Evolutionary conservation across 805 yeast species (phyloP), one percentile per base, ranked within the genome.

Genomic region (Blastobotrys chiropterorum): DNA sequence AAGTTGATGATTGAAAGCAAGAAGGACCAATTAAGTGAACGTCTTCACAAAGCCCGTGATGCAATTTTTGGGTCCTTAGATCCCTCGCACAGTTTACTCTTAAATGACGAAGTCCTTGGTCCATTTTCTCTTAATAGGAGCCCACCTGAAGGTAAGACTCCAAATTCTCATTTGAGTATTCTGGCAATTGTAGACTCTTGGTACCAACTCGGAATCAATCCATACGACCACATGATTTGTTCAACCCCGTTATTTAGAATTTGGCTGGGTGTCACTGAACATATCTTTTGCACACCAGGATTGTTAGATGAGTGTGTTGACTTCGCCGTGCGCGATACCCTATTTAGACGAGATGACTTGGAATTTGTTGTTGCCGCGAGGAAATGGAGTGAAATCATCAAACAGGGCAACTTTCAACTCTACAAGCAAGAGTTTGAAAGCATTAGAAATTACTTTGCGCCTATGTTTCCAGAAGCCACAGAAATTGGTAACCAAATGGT

Each of bases 141-240:
- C 20, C 88, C 88, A 1, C 89, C 87, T 1, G 73, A 72, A 14
- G 77, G 54, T 77, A 81, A 48, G 20, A 62, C 57, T 52, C 95
- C 95, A 44, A 94, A 94, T 66, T 87, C 97, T 2, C 99, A 94
- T 67, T 72, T 94, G 47, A 86, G 97, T 1, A 69, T 94, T 39
- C 70, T 94, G 51, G 95, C 95, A 1, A 90, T 94, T 46, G 98
- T 88, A 1, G 98, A 94, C 68, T 83, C 94, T 63, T 94, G 99
- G 99, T 80, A 78, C 62, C 83, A 82, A 56, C 70, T 88, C 43
- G 85, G 85, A 0, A 89, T 94, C 42, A 84, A 86, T 38, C 99
- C 99, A 3, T 92, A 94, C 64, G 97, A 92, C 66, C 99, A 94
- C 68, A 90, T 92, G 70, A 90, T 92, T 53, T 92, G 98, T 65